Evolutionary conservation across 768 basidiomycete genomes (phyloP).

Genomic region (Phaffia tasmanica): DNA sequence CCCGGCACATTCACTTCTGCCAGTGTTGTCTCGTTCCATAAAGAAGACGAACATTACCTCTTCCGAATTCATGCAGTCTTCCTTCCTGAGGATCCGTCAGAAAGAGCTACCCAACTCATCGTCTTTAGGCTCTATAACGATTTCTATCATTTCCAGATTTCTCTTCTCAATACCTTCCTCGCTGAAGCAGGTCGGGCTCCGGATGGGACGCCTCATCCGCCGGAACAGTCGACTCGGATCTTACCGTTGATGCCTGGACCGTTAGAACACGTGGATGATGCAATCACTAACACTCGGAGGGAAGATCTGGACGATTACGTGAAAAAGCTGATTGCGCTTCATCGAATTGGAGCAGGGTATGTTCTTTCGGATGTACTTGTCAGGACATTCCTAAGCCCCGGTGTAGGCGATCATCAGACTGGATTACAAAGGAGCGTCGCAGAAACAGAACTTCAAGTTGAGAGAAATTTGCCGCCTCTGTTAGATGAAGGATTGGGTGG

Average conservation of each 20-base stretch:
- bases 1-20: slow-evolving; percentile 71
- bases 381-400: slow-evolving; percentile 68
- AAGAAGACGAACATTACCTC: slow-evolving; percentile 85
- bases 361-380: slow-evolving; percentile 70
- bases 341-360: slow-evolving; percentile 54
- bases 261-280: slow-evolving; percentile 66
- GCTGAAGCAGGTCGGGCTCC: slow-evolving; percentile 69
- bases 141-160: slow-evolving; percentile 94
- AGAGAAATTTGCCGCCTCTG: slow-evolving; percentile 9
- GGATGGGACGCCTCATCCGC: slow-evolving; percentile 12
- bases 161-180: slow-evolving; percentile 74
- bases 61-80: slow-evolving; percentile 85
- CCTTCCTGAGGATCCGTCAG: slow-evolving; percentile 58
- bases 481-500: too few relatives aligned
- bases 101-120: slow-evolving; percentile 60
- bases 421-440: slow-evolving; percentile 45
- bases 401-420: slow-evolving; percentile 73
- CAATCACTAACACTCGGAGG: slow-evolving; percentile 65
- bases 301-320: slow-evolving; percentile 83
- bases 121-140: slow-evolving; percentile 94
- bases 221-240: slow-evolving; percentile 48
- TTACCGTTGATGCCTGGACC: slow-evolving; percentile 98
- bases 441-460: slow-evolving; percentile 38
- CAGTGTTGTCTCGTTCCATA: slow-evolving; percentile 91
- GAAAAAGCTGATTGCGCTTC: slow-evolving; percentile 62